These are phyloP conservation scores for Straminergon stramineum DNA, from an alignment of 225 moss, liverwort and hornwort species.

Conservation along the genomic window DNA sequence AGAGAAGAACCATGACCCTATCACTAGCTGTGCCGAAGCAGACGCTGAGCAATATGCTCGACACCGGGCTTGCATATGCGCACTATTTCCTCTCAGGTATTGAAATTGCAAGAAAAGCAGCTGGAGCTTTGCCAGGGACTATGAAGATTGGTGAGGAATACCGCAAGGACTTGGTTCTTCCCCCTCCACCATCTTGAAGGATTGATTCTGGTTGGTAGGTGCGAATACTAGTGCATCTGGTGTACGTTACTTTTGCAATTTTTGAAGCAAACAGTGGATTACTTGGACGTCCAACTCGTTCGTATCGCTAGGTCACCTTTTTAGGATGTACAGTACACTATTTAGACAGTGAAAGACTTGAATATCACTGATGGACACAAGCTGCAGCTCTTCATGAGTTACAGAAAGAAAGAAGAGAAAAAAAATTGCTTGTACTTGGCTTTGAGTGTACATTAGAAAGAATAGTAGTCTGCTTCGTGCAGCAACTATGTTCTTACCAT, in stretches of 20 bases:
- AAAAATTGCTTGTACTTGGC: neutral
- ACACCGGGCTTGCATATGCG: slow-evolving; percentile 46
- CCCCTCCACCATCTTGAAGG: slow-evolving; percentile 3
- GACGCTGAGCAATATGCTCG: slow-evolving; percentile 36
- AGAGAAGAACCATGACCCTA: slow-evolving; percentile 45
- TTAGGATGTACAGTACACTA: neutral
- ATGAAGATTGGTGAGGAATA: slow-evolving; percentile 66
- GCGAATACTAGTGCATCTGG: neutral
- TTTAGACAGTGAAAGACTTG: neutral
- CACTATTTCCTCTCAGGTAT: slow-evolving; percentile 72
- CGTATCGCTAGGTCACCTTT: neutral
- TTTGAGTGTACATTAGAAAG: slow-evolving; percentile 14
- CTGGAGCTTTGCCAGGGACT: slow-evolving; percentile 65
- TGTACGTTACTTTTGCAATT: neutral
- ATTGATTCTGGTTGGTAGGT: slow-evolving; percentile 13
- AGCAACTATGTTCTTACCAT: neutral
- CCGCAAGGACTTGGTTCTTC: slow-evolving; percentile 73
- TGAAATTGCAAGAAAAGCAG: slow-evolving; percentile 49
- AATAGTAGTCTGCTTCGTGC: neutral
- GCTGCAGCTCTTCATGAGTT: neutral
- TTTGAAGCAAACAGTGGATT: neutral
- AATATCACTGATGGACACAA: neutral
- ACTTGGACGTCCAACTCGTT: neutral
- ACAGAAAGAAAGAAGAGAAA: neutral
- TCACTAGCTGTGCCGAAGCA: slow-evolving; percentile 56